phyloP scores from a whole-genome alignment of 371 early-diverging fungal species.

The Mortierella sp. region DNA sequence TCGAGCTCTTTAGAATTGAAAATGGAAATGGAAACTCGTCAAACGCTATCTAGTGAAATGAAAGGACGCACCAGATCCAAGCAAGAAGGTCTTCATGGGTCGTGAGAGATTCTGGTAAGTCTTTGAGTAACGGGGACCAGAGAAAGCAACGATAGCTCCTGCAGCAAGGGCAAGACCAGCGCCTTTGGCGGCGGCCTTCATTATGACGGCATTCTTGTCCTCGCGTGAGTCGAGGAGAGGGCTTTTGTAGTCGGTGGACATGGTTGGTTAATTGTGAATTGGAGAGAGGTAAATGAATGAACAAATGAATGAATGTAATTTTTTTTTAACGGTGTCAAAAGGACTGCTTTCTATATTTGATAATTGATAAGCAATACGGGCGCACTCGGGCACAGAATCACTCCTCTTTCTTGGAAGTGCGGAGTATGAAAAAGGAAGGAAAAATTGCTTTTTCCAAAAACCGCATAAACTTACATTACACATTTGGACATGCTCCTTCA shows the following conservation, averaged over 20 bases:
- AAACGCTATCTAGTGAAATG: neutral
- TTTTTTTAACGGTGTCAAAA: neutral
- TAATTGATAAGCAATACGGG: neutral
- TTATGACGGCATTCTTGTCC: conserved; percentile 34
- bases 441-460: too few relatives aligned
- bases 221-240: conserved; percentile 9
- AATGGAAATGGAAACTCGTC: neutral
- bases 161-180: conserved; percentile 55
- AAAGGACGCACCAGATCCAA: conserved; percentile 39
- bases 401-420: neutral
- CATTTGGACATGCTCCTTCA: too few relatives aligned
- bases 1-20: neutral
- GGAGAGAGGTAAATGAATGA: neutral
- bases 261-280: conserved; percentile 6
- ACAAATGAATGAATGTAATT: neutral
- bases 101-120: conserved; percentile 42
- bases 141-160: conserved; percentile 42
- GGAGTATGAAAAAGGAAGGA: too few relatives aligned
- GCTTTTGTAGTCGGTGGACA: conserved; percentile 27
- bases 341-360: neutral
- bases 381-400: neutral
- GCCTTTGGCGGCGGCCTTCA: conserved; percentile 48
- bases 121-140: conserved; percentile 43
- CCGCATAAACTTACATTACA: too few relatives aligned
- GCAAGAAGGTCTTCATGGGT: conserved; percentile 46